phyloP scores from a whole-genome alignment of 2,329 filamentous ascomycete species.

The Paraconiothyrium sp. region DNA sequence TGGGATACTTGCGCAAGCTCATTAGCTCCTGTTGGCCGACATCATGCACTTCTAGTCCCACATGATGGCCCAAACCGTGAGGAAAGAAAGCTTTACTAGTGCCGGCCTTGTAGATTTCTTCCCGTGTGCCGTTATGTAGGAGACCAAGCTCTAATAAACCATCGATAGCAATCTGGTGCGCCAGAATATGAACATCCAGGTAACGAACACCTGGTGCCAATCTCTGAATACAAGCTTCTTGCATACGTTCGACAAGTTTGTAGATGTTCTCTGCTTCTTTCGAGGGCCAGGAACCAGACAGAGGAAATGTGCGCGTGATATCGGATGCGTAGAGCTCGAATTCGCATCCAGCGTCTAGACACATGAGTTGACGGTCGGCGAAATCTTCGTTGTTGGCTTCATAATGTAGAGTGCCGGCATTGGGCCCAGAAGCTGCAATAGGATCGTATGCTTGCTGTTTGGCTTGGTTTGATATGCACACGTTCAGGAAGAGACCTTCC shows the following conservation, averaged over 20 bases:
- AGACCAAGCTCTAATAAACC: slow-evolving; percentile 78
- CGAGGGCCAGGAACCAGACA: slow-evolving; percentile 74
- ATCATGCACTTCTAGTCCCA: slow-evolving; percentile 94
- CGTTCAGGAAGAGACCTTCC: slow-evolving; percentile 78
- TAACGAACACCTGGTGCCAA: slow-evolving; percentile 76
- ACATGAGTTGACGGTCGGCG: slow-evolving; percentile 74
- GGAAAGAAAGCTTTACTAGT: slow-evolving; percentile 93
- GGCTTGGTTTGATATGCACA: slow-evolving; percentile 76
- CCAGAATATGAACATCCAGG: slow-evolving; percentile 76
- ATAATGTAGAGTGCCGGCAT: slow-evolving; percentile 89
- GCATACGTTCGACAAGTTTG: slow-evolving; percentile 81
- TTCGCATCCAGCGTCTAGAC: slow-evolving; percentile 89
- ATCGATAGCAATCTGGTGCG: slow-evolving; percentile 75
- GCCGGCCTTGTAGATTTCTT: slow-evolving; percentile 78
- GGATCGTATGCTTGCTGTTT: slow-evolving; percentile 84
- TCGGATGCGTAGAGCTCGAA: slow-evolving; percentile 88
- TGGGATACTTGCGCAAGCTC: slow-evolving; percentile 38
- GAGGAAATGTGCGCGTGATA: slow-evolving; percentile 86
- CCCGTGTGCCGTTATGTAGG: slow-evolving; percentile 68
- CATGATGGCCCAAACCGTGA: slow-evolving; percentile 88
- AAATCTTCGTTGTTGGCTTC: slow-evolving; percentile 79
- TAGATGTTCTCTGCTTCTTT: slow-evolving; percentile 78
- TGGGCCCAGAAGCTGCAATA: slow-evolving; percentile 86
- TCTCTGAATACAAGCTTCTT: slow-evolving; percentile 74
- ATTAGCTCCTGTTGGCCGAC: slow-evolving; percentile 48